Percentiles rank a stretch among this genome's conserved stretches.
Conservation (phyloP, 2,329 filamentous ascomycete species). For the Aspergillus sp. region DNA sequence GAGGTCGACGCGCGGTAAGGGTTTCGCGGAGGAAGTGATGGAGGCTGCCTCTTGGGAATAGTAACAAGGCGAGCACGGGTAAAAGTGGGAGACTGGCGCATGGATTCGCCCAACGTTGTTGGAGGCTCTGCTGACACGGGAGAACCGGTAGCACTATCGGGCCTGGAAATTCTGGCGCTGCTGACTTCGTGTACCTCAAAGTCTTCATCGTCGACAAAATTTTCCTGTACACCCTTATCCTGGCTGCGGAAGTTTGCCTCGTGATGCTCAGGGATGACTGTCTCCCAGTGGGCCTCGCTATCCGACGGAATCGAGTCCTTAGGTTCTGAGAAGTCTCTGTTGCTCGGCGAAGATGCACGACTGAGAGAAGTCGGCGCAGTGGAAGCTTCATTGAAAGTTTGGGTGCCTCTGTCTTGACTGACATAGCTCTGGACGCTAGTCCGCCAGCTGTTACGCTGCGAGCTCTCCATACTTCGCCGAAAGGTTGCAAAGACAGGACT, state of each 20-base stretch:
- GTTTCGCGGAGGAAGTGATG: conserved; percentile 75
- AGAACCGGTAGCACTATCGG: conserved; percentile 42
- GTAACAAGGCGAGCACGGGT: conserved; percentile 78
- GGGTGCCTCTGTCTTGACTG: conserved; percentile 62
- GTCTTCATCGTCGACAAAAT: conserved; percentile 23
- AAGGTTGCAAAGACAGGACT: conserved; percentile 67
- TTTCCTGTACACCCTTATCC: conserved; percentile 12
- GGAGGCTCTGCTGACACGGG: conserved; percentile 34
- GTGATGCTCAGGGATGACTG: conserved; percentile 23
- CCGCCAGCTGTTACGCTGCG: conserved; percentile 61
- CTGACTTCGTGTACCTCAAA: conserved; percentile 47
- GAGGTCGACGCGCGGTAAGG: conserved; percentile 45
- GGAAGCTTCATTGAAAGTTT: conserved; percentile 59
- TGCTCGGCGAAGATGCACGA: conserved; percentile 35
- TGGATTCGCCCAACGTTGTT: conserved; percentile 58
- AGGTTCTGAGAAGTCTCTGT: conserved; percentile 23
- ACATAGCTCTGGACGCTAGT: conserved; percentile 66
- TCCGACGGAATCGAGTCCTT: conserved; percentile 22
- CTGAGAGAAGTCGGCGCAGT: conserved; percentile 33
- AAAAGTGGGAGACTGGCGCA: conserved; percentile 65
- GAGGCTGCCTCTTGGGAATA: conserved; percentile 75
- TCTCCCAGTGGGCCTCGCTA: conserved; percentile 27
- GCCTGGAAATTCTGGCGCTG: conserved; percentile 52
- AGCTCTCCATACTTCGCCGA: conserved; percentile 69
- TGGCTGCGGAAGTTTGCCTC: conserved; percentile 11